phyloP scores from a whole-genome alignment of 371 early-diverging fungal species.

The Mucor saturninus region DNA sequence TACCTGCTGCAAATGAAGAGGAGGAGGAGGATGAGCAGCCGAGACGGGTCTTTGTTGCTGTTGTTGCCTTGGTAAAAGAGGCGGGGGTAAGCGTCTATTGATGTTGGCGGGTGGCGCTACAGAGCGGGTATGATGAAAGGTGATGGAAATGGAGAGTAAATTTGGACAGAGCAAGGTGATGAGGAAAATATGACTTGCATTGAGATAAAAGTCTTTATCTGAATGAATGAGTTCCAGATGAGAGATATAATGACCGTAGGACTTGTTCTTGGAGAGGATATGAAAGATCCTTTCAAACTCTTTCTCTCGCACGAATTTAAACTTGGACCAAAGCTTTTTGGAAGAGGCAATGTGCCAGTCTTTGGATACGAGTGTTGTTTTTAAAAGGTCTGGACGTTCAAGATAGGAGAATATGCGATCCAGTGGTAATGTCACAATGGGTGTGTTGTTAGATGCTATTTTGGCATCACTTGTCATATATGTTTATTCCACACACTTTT shows the following conservation, averaged over 20 bases:
- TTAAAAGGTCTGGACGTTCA: slow-evolving; percentile 30
- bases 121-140: slow-evolving; percentile 44
- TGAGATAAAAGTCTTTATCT: slow-evolving; percentile 44
- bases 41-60: slow-evolving; percentile 7
- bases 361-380: slow-evolving; percentile 33
- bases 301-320: slow-evolving; percentile 45
- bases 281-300: slow-evolving; percentile 52
- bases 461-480: slow-evolving; percentile 53
- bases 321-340: slow-evolving; percentile 39
- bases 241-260: slow-evolving; percentile 42
- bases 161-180: slow-evolving; percentile 46
- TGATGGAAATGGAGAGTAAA: slow-evolving; percentile 41
- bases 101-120: slow-evolving; percentile 32
- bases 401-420: slow-evolving; percentile 36
- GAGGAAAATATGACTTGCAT: slow-evolving; percentile 41
- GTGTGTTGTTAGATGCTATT: slow-evolving; percentile 7
- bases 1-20: not conserved
- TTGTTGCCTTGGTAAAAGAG: slow-evolving; percentile 15
- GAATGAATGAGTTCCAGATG: slow-evolving; percentile 45
- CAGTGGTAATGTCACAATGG: slow-evolving; percentile 16
- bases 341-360: slow-evolving; percentile 37
- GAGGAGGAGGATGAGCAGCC: not conserved
- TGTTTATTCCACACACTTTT: not conserved
- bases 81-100: slow-evolving; percentile 8
- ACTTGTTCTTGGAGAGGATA: slow-evolving; percentile 39